These are phyloP conservation scores for Blastobotrys muscicola DNA, from an alignment of 805 yeast species.

Conservation along the genomic window DNA sequence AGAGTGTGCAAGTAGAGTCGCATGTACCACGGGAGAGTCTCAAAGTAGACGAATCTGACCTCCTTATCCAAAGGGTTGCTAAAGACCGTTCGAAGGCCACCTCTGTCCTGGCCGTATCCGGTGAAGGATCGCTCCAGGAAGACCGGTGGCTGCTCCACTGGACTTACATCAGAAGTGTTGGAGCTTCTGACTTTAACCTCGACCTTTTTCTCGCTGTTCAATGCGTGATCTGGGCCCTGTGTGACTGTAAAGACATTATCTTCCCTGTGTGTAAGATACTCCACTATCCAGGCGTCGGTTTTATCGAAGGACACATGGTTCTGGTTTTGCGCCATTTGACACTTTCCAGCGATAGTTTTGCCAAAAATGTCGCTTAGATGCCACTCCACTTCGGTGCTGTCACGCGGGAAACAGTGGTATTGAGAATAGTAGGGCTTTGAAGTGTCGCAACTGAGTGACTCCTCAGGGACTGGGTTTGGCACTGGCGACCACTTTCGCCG, in stretches of 20 bases:
- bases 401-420: conserved; percentile 76
- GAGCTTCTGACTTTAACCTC: conserved; percentile 30
- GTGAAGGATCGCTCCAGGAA: conserved; percentile 70
- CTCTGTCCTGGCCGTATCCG: conserved; percentile 84
- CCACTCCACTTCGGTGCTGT: conserved; percentile 38
- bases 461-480: conserved; percentile 70
- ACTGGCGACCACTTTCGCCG: conserved; percentile 57
- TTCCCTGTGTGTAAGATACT: not conserved
- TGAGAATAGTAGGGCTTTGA: conserved; percentile 44
- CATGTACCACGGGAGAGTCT: conserved; percentile 89
- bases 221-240: not conserved
- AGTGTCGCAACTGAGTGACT: conserved; percentile 63
- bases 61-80: conserved; percentile 50
- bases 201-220: not conserved
- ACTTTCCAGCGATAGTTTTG: conserved; percentile 51
- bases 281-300: conserved; percentile 9
- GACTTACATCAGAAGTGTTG: conserved; percentile 28
- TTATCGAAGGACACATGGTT: conserved; percentile 22
- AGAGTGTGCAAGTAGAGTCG: conserved; percentile 70
- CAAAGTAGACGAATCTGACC: conserved; percentile 54
- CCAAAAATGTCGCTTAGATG: conserved; percentile 63
- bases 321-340: conserved; percentile 41
- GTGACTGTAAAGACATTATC: conserved; percentile 2
- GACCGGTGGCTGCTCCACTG: conserved; percentile 47
- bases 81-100: conserved; percentile 76